Base-by-base conservation (phyloP, 306 rosid species). In the Citrullus colocynthis region DNA sequence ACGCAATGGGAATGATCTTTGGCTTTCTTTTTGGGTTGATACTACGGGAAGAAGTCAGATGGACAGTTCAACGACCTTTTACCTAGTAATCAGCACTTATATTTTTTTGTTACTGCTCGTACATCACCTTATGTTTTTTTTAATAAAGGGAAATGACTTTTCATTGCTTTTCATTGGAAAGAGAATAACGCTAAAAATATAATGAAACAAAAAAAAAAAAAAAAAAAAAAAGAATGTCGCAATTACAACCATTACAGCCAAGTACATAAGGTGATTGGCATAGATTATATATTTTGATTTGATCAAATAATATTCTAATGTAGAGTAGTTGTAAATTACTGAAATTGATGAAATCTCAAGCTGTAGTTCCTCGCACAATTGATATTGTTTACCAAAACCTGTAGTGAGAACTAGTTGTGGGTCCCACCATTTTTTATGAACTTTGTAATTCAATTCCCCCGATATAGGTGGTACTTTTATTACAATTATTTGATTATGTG, bases 1-100 rank as follows among this genome's bases (percentile, higher is more conserved):
- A 49, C 97, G 97, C 76, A 92, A 90, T 77, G 98, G 97, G 76
- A 95, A 92, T 85, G 98, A 95, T 89, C 82, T 95, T 83, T 95
- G 98, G 98, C 77, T 95, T 34, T 95, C 98, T 74, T 88, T 80
- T 82, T 95, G 98, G 98, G 98, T 95, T 75, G 98, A 95, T 83
- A 83, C 97, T 48, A 82, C 91, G 28, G 85, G 79, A 84, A 81
- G 80, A 72, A 77, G 91, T 78, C 87, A 84, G 85, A 85, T 82
- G 79, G 86, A 82, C 62, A 75, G 87, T 82, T 85, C 95, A 58
- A 80, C 90, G 61, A 88, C 98, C 75, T 92, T 90, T 80, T 95
- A 90, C 84, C 86, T 95, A 92, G 98, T 92, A 82, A 85, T 48
- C 54, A 32, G 4, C 71, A 69, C 44, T 61, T 34, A 44, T n/a